Percentiles rank a stretch among this genome's conserved stretches.
Evolutionary conservation across 257 asterid species (phyloP).

Genomic region (Leonotis leonurus): DNA sequence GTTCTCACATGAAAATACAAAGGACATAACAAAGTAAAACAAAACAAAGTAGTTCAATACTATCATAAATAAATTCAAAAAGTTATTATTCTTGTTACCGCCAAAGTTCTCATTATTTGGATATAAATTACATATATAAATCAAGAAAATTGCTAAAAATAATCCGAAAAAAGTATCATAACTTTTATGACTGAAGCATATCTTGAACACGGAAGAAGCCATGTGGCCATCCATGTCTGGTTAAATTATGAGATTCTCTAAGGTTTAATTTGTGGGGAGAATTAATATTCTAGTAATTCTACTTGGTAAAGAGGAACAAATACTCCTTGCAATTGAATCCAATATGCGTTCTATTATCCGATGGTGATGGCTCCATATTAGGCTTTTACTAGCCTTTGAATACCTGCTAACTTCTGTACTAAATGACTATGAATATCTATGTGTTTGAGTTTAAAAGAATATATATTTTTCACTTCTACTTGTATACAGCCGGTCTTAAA

Average conservation of each 20-base stretch:
- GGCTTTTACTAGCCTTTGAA: neutral
- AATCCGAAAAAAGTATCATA: neutral
- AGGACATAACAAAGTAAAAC: neutral
- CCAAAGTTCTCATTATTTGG: neutral
- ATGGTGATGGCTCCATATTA: neutral
- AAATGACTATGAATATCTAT: neutral
- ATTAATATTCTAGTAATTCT: neutral
- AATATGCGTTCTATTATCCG: neutral
- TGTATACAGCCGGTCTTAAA: neutral
- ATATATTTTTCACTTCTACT: too few relatives aligned
- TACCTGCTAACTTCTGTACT: neutral
- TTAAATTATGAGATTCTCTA: neutral
- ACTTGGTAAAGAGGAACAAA: neutral
- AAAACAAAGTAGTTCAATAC: neutral
- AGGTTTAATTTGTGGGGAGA: neutral
- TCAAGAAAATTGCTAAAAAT: neutral
- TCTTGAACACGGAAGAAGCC: neutral
- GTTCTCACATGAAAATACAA: neutral
- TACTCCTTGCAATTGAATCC: neutral
- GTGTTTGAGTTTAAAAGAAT: too few relatives aligned
- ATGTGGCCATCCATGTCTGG: neutral
- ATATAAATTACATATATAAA: neutral
- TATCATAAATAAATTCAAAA: neutral
- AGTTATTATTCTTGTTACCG: neutral
- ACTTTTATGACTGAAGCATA: neutral